phyloP scores from a whole-genome alignment of 192 early-diverging fungal genomes.

The Coemansia sp. region DNA sequence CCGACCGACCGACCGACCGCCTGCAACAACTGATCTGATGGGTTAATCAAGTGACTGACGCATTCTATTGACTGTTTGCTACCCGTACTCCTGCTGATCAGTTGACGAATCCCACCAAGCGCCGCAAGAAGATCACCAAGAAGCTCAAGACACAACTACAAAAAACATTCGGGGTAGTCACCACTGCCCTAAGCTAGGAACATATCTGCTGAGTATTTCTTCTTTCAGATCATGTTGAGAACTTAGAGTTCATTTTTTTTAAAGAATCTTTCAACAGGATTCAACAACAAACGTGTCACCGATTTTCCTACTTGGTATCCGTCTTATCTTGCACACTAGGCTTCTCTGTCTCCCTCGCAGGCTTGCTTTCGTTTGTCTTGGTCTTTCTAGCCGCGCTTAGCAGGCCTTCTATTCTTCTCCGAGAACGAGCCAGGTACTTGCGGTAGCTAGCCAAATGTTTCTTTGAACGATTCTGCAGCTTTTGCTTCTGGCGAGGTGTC shows the following conservation, averaged over 20 bases:
- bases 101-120: too few relatives aligned
- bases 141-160: too few relatives aligned
- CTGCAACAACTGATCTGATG: too few relatives aligned
- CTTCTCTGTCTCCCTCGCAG: conserved; percentile 3
- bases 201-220: too few relatives aligned
- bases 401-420: background rate
- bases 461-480: background rate
- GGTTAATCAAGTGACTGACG: too few relatives aligned
- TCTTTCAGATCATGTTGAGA: too few relatives aligned
- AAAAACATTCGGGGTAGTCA: too few relatives aligned
- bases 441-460: background rate
- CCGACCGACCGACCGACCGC: too few relatives aligned
- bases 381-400: background rate
- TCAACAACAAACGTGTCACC: background rate
- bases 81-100: too few relatives aligned
- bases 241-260: background rate
- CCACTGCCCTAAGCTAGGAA: too few relatives aligned
- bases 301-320: background rate
- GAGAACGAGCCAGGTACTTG: background rate
- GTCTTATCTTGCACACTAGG: background rate
- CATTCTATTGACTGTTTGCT: too few relatives aligned
- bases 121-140: too few relatives aligned
- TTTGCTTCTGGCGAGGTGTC: background rate
- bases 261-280: background rate
- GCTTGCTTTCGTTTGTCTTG: background rate